Evolutionary conservation across 208 protist species (phyloP).

Genomic region (Jaenimonas drosophilae): DNA sequence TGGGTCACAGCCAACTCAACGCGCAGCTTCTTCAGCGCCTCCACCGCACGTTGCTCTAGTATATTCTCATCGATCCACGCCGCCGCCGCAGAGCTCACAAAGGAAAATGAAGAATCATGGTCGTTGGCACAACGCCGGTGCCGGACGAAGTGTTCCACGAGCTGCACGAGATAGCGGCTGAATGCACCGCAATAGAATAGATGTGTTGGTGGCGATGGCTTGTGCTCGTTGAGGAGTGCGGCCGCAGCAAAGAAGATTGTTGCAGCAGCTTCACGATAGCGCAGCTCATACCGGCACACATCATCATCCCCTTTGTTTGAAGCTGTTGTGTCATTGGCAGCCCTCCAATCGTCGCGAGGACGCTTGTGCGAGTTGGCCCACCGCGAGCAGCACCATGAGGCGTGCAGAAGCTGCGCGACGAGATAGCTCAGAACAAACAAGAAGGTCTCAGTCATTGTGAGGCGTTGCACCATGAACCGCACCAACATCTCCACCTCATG

Average conservation of each 20-base stretch:
- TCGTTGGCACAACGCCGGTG: too few species aligned
- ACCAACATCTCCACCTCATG: constrained; percentile 1
- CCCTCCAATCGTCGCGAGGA: not conserved
- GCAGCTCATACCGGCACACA: not conserved
- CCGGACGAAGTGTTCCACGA: too few species aligned
- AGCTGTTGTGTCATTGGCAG: not conserved
- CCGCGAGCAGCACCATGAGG: not conserved
- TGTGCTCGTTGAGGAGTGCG: not conserved
- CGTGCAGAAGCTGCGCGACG: constrained; percentile 9
- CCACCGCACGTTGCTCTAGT: too few species aligned
- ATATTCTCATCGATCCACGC: too few species aligned
- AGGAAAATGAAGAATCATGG: too few species aligned
- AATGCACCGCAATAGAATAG: too few species aligned
- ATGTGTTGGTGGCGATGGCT: too few species aligned
- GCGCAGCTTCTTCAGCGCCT: too few species aligned
- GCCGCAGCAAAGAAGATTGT: not conserved
- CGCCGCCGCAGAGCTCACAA: too few species aligned
- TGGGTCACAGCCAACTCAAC: too few species aligned
- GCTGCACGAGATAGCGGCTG: too few species aligned
- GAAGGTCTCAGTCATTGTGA: constrained; percentile 25
- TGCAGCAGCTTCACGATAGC: not conserved
- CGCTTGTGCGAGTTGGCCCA: not conserved
- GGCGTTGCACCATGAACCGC: constrained; percentile 13
- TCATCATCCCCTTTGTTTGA: not conserved
- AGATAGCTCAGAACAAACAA: constrained; percentile 12